These are phyloP conservation scores for Dryas drummondii DNA, from an alignment of 306 rosid genomes.

Conservation along the genomic window DNA sequence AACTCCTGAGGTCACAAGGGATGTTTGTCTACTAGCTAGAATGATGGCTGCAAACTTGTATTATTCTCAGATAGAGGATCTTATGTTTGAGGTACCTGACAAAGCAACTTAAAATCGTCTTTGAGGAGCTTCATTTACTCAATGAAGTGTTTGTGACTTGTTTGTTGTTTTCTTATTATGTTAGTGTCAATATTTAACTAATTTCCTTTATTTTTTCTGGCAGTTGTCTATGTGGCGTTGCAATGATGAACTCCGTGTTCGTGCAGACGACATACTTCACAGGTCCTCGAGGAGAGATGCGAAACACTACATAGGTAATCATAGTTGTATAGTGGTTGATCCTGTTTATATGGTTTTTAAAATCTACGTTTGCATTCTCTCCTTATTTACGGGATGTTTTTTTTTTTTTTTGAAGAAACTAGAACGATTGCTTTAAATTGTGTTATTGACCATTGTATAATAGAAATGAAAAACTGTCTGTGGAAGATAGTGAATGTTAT, in stretches of 20 bases:
- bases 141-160: slow-evolving; percentile 6
- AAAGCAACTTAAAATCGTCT: slow-evolving; percentile 17
- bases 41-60: slow-evolving; percentile 99
- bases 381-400: background rate
- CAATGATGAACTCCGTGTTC: slow-evolving; percentile 83
- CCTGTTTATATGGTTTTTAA: background rate
- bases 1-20: slow-evolving; percentile 97
- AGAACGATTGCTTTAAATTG: background rate
- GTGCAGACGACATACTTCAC: slow-evolving; percentile 76
- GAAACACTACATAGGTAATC: slow-evolving; percentile 89
- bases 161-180: slow-evolving; percentile 8
- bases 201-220: slow-evolving; percentile 24
- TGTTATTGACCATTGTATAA: background rate
- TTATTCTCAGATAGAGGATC: slow-evolving; percentile 97
- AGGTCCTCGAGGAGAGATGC: slow-evolving; percentile 75
- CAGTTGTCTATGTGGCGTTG: slow-evolving; percentile 99
- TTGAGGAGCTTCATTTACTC: slow-evolving; percentile 3
- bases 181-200: slow-evolving; percentile 11
- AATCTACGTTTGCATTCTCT: background rate
- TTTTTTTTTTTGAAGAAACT: background rate
- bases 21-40: slow-evolving; percentile 94
- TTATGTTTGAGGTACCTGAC: slow-evolving; percentile 86
- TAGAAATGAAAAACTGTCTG: background rate
- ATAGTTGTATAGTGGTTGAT: slow-evolving; percentile 2
- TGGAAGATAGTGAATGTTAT: background rate